Evolutionary conservation across 108 stramenopile species (phyloP), one percentile per base, ranked within the genome.

Genomic region (Asterionellopsis glacialis): DNA sequence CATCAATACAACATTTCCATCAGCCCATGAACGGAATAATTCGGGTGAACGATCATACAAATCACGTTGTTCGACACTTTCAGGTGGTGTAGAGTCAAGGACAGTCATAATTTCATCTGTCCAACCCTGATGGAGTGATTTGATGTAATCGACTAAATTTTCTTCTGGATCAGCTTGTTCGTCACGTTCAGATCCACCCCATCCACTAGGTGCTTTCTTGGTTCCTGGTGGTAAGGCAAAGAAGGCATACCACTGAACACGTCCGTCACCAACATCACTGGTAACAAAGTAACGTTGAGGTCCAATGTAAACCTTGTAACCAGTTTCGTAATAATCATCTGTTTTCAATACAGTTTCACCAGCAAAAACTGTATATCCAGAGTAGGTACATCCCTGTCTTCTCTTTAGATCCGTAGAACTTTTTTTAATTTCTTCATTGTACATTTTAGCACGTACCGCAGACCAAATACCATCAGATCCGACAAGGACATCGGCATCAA

Each of bases 171-270:
- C 74, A 9, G 59, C 73, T 51, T 90, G 86, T 51, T 66, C 86
- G 15, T 72, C 74, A 5, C 87, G 69, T 19, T 57, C 69, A 18
- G 84, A 79, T 3, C 89, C 93, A 42, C 85, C 93, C 90, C 90
- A 91, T 24, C 87, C 87, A 48, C 77, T 82, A 15, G 88, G 87
- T 47, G 90, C 93, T 63, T 82, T 86, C 72, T 96, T 96, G 62
- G 88, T 80, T 44, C 95, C 95, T 14, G 97, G 93, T 23, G 97
- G 95, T n/a, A 95, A 74, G n/a, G 93, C 95, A 63, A 96, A 89
- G 74, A 98, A 96, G 39, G 97, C 93, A 64, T 98, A 98, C 97
- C 97, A 98, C 77, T 98, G 97, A 65, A 98, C 79, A 41, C 97
- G 88, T 0, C 97, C 97, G 54, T 87, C 80, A 9, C 97, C 97